These are phyloP conservation scores for Trametes elegans DNA, from an alignment of 768 basidiomycete genomes.

Conservation along the genomic window DNA sequence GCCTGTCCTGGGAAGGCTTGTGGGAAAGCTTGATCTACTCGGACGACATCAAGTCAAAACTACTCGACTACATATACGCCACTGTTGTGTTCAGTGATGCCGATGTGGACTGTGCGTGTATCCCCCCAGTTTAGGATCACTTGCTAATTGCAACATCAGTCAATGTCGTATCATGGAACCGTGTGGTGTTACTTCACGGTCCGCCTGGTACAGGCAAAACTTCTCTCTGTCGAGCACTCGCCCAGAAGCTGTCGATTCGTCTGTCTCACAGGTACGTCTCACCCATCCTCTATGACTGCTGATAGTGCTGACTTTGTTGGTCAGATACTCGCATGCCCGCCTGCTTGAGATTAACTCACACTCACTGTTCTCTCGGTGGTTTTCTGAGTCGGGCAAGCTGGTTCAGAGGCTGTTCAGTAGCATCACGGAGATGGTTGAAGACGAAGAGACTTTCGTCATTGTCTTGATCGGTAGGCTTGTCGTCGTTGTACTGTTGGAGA, in stretches of 20 bases:
- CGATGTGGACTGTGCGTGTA: conserved; percentile 70
- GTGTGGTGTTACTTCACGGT: conserved; percentile 91
- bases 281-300: not conserved
- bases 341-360: conserved; percentile 98
- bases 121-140: not conserved
- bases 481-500: no score
- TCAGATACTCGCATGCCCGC: conserved; percentile 81
- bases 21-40: conserved; percentile 92
- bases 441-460: conserved; percentile 87
- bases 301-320: not conserved
- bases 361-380: conserved; percentile 98
- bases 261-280: conserved; percentile 72
- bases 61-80: conserved; percentile 93
- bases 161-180: conserved; percentile 94
- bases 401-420: conserved; percentile 90
- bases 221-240: conserved; percentile 88
- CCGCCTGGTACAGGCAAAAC: conserved; percentile 99
- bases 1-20: conserved; percentile 79
- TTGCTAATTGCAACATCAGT: conserved; percentile 40
- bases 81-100: conserved; percentile 92
- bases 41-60: conserved; percentile 77
- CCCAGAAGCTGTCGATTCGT: conserved; percentile 92
- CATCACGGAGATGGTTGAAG: conserved; percentile 89
- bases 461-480: conserved; percentile 95
- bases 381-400: conserved; percentile 97